phyloP scores from a whole-genome alignment of 352 stramenopile genomes.

The Pythium chondricola region DNA sequence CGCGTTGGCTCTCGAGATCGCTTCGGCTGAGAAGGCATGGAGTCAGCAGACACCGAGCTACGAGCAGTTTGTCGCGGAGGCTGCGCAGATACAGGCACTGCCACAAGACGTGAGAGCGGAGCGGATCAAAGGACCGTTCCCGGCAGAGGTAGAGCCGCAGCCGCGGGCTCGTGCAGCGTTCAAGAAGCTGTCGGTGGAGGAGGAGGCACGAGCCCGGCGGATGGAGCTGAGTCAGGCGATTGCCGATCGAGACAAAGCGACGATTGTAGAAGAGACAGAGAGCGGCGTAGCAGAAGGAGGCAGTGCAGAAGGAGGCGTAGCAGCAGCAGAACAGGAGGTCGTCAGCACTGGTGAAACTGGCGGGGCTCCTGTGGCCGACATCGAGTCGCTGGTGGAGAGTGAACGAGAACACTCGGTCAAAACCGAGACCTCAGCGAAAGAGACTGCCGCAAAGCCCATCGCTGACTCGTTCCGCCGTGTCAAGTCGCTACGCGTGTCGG shows the following conservation, averaged over 20 bases:
- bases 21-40: conserved; percentile 38
- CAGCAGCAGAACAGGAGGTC: neutral
- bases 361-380: too few relatives aligned
- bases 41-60: conserved; percentile 38
- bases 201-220: conserved; percentile 58
- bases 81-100: conserved; percentile 39
- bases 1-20: conserved; percentile 37
- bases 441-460: neutral
- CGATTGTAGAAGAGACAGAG: conserved; percentile 17
- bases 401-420: too few relatives aligned
- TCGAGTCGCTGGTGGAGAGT: too few relatives aligned
- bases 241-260: conserved; percentile 47
- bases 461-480: conserved; percentile 28
- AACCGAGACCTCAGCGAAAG: neutral
- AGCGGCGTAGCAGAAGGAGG: neutral
- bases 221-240: conserved; percentile 59
- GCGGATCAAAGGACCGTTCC: conserved; percentile 55
- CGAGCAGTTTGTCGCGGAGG: conserved; percentile 60
- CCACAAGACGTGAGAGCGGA: conserved; percentile 22
- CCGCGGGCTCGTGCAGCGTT: conserved; percentile 49
- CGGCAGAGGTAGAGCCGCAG: conserved; percentile 35
- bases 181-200: conserved; percentile 79
- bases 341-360: neutral
- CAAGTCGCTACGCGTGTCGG: conserved; percentile 52
- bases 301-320: neutral